Evolutionary conservation across 2,329 filamentous ascomycete species (phyloP), one percentile per base, ranked within the genome.

Genomic region (Ascochyta fabae): DNA sequence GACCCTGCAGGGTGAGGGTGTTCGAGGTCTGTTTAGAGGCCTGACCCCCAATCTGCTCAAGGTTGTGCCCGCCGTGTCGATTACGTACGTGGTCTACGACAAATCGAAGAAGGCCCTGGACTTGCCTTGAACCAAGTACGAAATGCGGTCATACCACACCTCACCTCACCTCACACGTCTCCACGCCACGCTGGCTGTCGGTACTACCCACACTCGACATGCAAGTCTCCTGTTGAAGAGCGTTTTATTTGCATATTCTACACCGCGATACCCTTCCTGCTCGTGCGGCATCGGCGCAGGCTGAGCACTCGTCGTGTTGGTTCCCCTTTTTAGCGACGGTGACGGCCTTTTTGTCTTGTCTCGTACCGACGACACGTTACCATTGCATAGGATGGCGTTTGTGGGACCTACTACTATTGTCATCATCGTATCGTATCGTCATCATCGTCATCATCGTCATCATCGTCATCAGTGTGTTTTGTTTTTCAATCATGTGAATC

Each of bases 41-140:
- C 81, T 98, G 62, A 96, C 94, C 38, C 95, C 95, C 5, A 99
- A 98, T 73, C 81, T 99, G 35, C 82, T 99, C 66, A 99, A 99
- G 80, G 95, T 99, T 33, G 92, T 95, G 9, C 95, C 95, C 2
- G 92, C 95, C 27, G 88, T 99, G 49, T 96, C 92, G 68, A 98
- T 99, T 73, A 77, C 75, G 3, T 78, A 77, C 38, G 75, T 78
- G 24, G 75, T 77, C 3, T 78, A 78, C 62, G 75, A 78, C 62
- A 75, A 77, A 50, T 73, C 72, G 19, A 78, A 78, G 58, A 71
- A 74, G 45, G 61, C 66, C 0, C 62, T 77, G 13, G 66, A 70
- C 7, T 56, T 77, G 6, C 70, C 66, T 16, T 77, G 67, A 74
- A 35, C 12, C 7, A 10, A 10, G 3, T 7, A n/a, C 2, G 19